These are phyloP conservation scores for Syzygium aromaticum DNA, from an alignment of 345 rosid species.

Conservation along the genomic window DNA sequence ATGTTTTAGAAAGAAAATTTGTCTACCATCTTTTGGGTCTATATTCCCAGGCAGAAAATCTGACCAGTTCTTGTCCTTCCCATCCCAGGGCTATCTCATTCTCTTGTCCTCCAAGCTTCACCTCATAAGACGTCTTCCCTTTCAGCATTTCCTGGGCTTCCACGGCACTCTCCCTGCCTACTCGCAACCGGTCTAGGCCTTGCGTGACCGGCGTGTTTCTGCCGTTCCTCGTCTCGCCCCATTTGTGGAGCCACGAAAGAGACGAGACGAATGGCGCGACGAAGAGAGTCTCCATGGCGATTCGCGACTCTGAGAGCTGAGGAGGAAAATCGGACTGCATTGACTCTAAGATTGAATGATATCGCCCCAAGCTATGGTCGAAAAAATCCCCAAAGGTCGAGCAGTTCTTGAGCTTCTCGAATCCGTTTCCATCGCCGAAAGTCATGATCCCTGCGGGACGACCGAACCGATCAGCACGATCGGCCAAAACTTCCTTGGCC, in stretches of 20 bases:
- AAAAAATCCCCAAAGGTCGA: slow-evolving; percentile 23
- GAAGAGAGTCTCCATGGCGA: slow-evolving; percentile 40
- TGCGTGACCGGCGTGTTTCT: not conserved
- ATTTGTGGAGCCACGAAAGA: slow-evolving; percentile 21
- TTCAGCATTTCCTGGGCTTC: slow-evolving; percentile 34
- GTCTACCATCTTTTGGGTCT: not conserved
- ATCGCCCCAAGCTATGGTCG: slow-evolving; percentile 13
- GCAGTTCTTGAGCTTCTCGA: slow-evolving; percentile 1
- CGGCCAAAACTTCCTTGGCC: slow-evolving; percentile 12
- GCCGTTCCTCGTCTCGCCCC: slow-evolving; percentile 24
- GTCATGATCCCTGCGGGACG: slow-evolving; percentile 17
- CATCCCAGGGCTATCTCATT: slow-evolving; percentile 36
- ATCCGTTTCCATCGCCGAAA: slow-evolving; percentile 25
- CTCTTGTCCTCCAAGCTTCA: slow-evolving; percentile 20
- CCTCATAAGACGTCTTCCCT: slow-evolving; percentile 21
- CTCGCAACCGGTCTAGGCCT: slow-evolving; percentile 8
- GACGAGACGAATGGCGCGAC: slow-evolving; percentile 24
- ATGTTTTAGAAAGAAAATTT: not conserved
- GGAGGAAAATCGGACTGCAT: slow-evolving; percentile 20
- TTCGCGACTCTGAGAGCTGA: slow-evolving; percentile 24
- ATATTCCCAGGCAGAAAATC: slow-evolving; percentile 29
- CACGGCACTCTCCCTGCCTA: slow-evolving; percentile 14
- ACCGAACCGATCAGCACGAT: not conserved
- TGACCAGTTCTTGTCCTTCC: slow-evolving; percentile 28
- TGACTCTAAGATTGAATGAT: slow-evolving; percentile 27